phyloP scores from a whole-genome alignment of 2,329 filamentous ascomycete species.

The Colletotrichum limetticola region DNA sequence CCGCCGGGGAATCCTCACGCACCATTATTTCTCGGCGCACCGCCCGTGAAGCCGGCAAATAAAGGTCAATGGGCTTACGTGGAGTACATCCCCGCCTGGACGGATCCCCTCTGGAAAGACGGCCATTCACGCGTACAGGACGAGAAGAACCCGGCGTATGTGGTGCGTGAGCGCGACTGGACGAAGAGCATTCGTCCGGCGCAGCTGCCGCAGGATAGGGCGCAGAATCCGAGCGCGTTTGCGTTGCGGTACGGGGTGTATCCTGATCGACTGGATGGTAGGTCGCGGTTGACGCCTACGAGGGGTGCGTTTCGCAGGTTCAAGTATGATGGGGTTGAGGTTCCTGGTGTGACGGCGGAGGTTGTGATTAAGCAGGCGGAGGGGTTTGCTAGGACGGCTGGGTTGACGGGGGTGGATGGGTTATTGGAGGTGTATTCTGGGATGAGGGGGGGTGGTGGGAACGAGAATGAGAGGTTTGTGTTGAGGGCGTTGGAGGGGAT shows the following conservation, averaged over 20 bases:
- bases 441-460: constrained; percentile 31
- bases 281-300: constrained; percentile 45
- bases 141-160: neutral
- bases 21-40: neutral
- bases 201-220: constrained; percentile 37
- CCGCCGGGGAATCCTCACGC: neutral
- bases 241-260: constrained; percentile 44
- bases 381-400: neutral
- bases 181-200: constrained; percentile 13
- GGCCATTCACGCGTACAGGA: constrained; percentile 23
- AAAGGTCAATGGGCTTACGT: neutral
- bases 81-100: constrained; percentile 41
- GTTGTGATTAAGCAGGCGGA: neutral
- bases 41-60: neutral
- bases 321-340: neutral
- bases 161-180: neutral
- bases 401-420: constrained; percentile 33
- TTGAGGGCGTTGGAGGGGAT: constrained; percentile 25
- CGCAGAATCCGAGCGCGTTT: constrained; percentile 40
- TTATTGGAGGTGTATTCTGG: constrained; percentile 38
- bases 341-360: neutral
- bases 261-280: constrained; percentile 41
- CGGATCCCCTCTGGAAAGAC: constrained; percentile 41
- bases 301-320: constrained; percentile 37
- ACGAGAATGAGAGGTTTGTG: neutral